Conservation (phyloP, 2,329 filamentous ascomycete species). For the Fusarium sp. region DNA sequence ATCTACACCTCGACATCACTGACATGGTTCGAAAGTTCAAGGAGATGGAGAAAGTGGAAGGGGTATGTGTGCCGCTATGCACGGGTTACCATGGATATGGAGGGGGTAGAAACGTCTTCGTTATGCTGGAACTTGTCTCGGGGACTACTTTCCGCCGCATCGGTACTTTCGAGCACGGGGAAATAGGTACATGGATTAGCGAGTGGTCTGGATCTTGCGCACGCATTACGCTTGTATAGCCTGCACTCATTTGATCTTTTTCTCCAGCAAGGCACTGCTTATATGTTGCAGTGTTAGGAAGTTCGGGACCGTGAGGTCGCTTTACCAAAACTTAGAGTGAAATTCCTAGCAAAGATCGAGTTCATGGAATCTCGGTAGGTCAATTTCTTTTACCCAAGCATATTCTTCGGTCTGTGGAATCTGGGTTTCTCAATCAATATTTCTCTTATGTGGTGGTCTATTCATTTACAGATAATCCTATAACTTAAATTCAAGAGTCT, state of each 20-base stretch:
- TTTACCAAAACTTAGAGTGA: accelerated
- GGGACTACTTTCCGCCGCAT: accelerated
- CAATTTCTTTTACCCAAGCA: no score
- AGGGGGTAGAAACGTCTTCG: background rate
- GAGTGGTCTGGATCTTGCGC: background rate
- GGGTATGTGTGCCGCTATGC: background rate
- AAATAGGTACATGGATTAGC: background rate
- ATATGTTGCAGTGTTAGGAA: accelerated
- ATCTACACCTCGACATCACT: background rate
- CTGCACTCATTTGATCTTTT: background rate
- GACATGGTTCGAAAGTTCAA: background rate
- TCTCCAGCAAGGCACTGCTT: background rate
- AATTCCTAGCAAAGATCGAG: background rate
- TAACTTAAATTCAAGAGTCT: no score
- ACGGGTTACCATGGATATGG: accelerated
- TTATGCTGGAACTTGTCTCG: background rate
- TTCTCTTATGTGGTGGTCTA: no score
- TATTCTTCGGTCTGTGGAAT: no score
- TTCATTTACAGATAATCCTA: no score
- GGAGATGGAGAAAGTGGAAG: background rate
- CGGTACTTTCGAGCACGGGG: background rate
- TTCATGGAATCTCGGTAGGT: background rate
- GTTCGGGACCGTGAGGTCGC: accelerated
- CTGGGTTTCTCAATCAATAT: no score
- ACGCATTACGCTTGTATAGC: background rate